These are phyloP conservation scores for Monocercomonoides exilis DNA, from an alignment of 78 protist species.

Conservation along the genomic window DNA sequence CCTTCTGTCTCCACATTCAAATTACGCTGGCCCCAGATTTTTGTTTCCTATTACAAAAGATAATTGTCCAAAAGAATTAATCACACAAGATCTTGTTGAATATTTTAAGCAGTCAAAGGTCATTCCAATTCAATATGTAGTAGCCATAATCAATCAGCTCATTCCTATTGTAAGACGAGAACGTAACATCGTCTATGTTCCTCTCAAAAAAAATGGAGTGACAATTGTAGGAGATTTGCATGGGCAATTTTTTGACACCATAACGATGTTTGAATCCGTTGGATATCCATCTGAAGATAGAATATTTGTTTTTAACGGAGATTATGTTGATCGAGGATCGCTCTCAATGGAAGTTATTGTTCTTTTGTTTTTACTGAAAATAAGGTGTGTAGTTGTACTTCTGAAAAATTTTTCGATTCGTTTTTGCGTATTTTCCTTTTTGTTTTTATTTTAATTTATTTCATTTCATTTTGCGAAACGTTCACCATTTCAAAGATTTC, in stretches of 20 bases:
- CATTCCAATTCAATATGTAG: background rate
- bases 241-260: conserved; percentile 39
- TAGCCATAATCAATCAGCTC: background rate
- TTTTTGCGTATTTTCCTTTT: too few species aligned
- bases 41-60: background rate
- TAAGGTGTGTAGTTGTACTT: too few species aligned
- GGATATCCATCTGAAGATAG: conserved; percentile 10
- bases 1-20: background rate
- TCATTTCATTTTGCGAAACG: too few species aligned
- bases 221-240: conserved; percentile 50
- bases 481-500: too few species aligned
- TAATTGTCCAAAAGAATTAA: background rate
- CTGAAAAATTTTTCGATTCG: too few species aligned
- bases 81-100: background rate
- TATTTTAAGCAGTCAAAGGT: background rate
- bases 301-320: conserved; percentile 39
- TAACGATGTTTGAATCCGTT: background rate
- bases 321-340: conserved; percentile 46
- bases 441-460: too few species aligned
- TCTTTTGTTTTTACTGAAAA: background rate
- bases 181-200: background rate
- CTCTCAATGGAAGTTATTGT: conserved; percentile 20
- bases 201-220: background rate
- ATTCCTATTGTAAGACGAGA: background rate
- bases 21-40: background rate